Base-by-base conservation (phyloP, 257 asterid genomes). In the Solanum acaule region DNA sequence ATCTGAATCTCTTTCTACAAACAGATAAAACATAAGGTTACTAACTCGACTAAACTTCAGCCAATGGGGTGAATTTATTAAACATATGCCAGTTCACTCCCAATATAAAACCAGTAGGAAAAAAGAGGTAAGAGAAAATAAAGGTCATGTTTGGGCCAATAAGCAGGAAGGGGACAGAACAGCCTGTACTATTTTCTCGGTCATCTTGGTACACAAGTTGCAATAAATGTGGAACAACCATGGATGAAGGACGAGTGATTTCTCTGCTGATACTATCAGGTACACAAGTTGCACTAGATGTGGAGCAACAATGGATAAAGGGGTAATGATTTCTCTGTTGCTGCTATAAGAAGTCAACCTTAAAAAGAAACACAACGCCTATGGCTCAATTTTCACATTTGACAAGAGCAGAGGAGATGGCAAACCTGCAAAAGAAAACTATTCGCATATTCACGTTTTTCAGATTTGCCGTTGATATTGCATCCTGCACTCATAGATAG, bases 1-100 rank as follows among this genome's bases (percentile, higher is more conserved):
- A 96, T 91, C 90, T 88, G 94, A 88, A 93, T 89, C 61, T 93
- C 95, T 81, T 88, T 86, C 99, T 97, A 88, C 89, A 91, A 89
- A 90, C 83, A 85, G 37, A 68, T 46, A 29, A 89, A 46, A n/a
- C 83, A 70, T 72, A 40, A 44, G 38, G 88, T 88, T 61, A 88
- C 37, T 59, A 34, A 84, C 61, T 86, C 52, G 84, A 59, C 29
- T 35, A 29, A 71, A 49, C 33, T 31, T 29, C 70, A 82, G 20
- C 56, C 86, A 82, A 52, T 6, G 70, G 37, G 10, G 40, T 8
- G 1, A 42, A 42, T 14, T 27, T 37, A 31, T 29, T 56, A 49
- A 46, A 81, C 20, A 20, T 49, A 52, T 31, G 71, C 71, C 22
- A 52, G 70, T 49, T 82, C 71, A 9, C 15, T 52, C 71, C 12